Evolutionary conservation across 768 basidiomycete genomes (phyloP).

Genomic region (Hericium erinaceus): DNA sequence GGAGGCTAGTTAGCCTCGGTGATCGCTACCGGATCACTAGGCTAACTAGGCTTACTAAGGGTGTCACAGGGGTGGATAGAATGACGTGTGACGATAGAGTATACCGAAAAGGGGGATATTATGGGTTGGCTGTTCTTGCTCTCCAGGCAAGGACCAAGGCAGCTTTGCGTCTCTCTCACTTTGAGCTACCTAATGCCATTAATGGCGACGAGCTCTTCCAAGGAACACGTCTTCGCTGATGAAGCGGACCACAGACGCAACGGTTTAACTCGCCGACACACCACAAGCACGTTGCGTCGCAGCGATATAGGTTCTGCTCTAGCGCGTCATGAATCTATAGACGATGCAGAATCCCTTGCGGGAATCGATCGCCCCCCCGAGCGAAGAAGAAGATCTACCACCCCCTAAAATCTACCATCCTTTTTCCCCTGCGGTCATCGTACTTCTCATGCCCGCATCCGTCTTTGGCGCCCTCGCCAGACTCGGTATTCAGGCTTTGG

Average conservation of each 20-base stretch:
- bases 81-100: no score
- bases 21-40: no score
- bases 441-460: conserved; percentile 71
- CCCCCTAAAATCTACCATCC: conserved; percentile 36
- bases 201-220: no score
- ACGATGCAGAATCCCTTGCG: conserved; percentile 28
- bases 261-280: not conserved
- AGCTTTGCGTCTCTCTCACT: no score
- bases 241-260: not conserved
- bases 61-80: no score
- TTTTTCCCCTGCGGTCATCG: conserved; percentile 52
- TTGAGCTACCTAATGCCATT: no score
- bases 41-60: no score
- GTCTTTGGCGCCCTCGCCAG: conserved; percentile 80
- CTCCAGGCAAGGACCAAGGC: no score
- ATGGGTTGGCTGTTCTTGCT: no score
- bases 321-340: conserved; percentile 24
- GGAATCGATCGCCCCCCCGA: conserved; percentile 34
- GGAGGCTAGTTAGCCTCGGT: no score
- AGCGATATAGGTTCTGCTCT: conserved; percentile 26
- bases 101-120: no score
- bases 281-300: not conserved
- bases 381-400: conserved; percentile 23
- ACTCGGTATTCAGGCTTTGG: conserved; percentile 68
- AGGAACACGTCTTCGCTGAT: no score